Evolutionary conservation across 2,329 filamentous ascomycete genomes (phyloP), one percentile per base, ranked within the genome.

Genomic region (Aspergillus sp.): DNA sequence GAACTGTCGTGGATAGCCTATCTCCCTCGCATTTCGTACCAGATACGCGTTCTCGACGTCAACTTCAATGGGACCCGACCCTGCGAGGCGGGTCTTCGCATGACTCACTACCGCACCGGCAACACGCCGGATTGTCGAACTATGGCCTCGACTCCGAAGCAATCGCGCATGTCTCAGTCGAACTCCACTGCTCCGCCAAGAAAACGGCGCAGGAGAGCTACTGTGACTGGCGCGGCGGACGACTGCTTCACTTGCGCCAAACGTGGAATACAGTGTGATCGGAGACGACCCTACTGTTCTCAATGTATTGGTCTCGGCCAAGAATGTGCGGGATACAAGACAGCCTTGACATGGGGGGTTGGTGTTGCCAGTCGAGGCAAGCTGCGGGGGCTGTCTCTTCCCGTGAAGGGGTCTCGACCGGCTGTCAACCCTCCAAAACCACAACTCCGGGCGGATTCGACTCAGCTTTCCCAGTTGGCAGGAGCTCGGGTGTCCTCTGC

Each of bases 321-420:
- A 57, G 86, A 93, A 55, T 96, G 89, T 66, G 86, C 85, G 16
- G 89, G 89, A 38, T 96, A 96, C 70, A 93, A 93, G 66, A 96
- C 89, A 11, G 88, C 89, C 48, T 71, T 96, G 61, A 96, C 89
- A 29, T 96, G 89, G 89, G 86, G 86, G 26, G 85, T 95, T 29
- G 89, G 89, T 32, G 89, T 96, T 37, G 89, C 89, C 35, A 95
- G 88, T 63, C 80, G 89, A 52, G 89, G 89, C 55, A 96, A 96
- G 68, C 77, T 96, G 42, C 78, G 89, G 41, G 89, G 89, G 24
- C 70, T 95, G 46, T 88, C 88, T 35, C 68, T 93, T 36, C 77
- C 77, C 7, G 63, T 80, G 32, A 67, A 69, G 24, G 69, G 68
- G 33, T 60, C 61, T 11, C 53, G 61, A 29, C 49, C 54, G 26